These are phyloP conservation scores for Globisporangium irregulare DNA, from an alignment of 352 stramenopile genomes.

Conservation along the genomic window DNA sequence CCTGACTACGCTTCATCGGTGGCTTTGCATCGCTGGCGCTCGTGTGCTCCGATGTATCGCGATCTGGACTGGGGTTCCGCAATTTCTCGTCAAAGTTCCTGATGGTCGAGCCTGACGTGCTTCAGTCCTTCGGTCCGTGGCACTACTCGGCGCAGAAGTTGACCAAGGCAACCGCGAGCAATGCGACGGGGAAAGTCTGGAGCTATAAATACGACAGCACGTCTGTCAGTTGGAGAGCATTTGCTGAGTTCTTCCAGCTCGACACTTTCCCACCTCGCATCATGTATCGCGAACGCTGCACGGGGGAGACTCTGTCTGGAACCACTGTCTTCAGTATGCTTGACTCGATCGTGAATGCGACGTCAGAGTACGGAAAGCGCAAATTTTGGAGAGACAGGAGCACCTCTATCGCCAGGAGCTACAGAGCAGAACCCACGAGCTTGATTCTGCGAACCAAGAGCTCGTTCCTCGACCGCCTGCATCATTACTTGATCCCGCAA, in stretches of 20 bases:
- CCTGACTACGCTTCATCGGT: background rate
- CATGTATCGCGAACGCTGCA: background rate
- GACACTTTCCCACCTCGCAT: background rate
- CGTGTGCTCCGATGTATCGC: background rate
- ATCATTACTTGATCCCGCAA: slow-evolving; percentile 11
- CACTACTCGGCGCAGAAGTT: background rate
- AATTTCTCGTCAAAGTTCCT: background rate
- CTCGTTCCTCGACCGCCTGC: slow-evolving; percentile 3
- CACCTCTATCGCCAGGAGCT: background rate
- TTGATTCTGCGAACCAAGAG: slow-evolving; percentile 2
- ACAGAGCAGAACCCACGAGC: background rate
- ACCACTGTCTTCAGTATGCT: background rate
- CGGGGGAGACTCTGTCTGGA: background rate
- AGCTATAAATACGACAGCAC: slow-evolving; percentile 4
- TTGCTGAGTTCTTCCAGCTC: background rate
- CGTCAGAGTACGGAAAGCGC: background rate
- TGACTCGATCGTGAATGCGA: background rate
- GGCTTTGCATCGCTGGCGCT: background rate
- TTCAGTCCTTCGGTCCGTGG: background rate
- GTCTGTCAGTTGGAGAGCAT: background rate
- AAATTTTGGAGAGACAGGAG: background rate
- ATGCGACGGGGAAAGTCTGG: background rate
- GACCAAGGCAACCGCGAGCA: background rate
- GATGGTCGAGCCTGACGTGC: background rate
- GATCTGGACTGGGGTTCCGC: background rate